Evolutionary conservation across 2,329 filamentous ascomycete species (phyloP), one percentile per base, ranked within the genome.

Genomic region (Coniochaeta prunicola): DNA sequence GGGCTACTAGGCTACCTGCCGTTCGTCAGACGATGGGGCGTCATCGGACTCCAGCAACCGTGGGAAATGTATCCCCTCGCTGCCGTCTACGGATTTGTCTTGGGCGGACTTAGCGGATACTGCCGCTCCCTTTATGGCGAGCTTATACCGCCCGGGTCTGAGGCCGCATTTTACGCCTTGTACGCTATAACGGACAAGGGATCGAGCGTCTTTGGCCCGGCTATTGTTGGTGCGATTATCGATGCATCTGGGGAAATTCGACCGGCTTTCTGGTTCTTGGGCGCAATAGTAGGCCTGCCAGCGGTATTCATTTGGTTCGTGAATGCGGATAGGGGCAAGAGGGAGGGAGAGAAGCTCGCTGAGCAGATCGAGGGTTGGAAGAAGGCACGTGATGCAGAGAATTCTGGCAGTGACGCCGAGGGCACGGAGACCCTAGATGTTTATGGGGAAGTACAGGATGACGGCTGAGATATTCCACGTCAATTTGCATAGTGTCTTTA

Each of bases 101-200:
- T 97, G 31, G 94, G 94, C n/a, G 94, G 94, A 0, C 76, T 99
- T 42, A 91, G 90, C 59, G 89, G 89, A 26, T 97, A 97, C 73
- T 97, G 94, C 70, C 88, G 94, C 45, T 92, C 90, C 61, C 80
- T 99, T 4, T 99, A 91, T 69, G 92, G 92, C 40, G 92, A 97
- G 72, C 80, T 99, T 59, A 96, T 99, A 58, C 94, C 94, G 1
- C 91, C 91, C 0, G 94, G 94, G 4, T 96, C 89, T 31, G 94
- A 99, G 74, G 92, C 94, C 0, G 92, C 93, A 0, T 99, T 99
- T 70, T 99, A 96, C 70, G 92, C 93, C 0, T 79, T 99, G 1
- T 99, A 97, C 70, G 94, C 94, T 36, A 97, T 97, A 63, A 97
- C 94, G 1, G 94, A 99, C 72, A 99, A 99, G 73, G 92, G 93